Percentiles rank a stretch among this genome's conserved stretches.
Conservation (phyloP, 805 yeast species). For the Ogataea methylovora region DNA sequence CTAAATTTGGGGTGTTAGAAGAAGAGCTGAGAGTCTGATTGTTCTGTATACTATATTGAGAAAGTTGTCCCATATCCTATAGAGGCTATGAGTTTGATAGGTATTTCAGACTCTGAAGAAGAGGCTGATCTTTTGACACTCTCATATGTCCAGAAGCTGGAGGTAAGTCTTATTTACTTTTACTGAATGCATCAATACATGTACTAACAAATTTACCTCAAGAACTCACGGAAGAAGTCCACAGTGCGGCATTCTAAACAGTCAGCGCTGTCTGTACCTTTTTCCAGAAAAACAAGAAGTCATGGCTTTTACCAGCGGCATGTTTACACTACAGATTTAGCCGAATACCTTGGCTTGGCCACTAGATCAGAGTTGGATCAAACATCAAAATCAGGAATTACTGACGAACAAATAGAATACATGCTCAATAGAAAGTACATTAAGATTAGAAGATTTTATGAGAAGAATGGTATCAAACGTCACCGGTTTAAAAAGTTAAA, state of each 20-base stretch:
- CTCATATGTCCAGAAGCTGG: neutral
- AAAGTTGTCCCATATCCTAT: too few relatives aligned
- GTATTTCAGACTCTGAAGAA: constrained; percentile 6
- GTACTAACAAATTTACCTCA: too few relatives aligned
- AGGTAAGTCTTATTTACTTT: neutral
- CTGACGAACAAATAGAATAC: constrained; percentile 19
- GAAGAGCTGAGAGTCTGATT: too few relatives aligned
- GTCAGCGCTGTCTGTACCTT: neutral
- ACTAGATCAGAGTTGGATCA: constrained; percentile 17
- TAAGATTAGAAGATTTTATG: constrained; percentile 19
- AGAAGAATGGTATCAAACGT: constrained; percentile 13
- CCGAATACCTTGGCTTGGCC: constrained; percentile 22
- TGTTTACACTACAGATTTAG: constrained; percentile 26
- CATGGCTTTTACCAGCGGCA: constrained; percentile 25
- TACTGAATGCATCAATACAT: neutral
- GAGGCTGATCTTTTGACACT: constrained; percentile 1
- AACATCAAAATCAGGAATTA: constrained; percentile 9
- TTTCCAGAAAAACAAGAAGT: constrained; percentile 9
- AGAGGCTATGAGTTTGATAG: too few relatives aligned
- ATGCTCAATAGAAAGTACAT: constrained; percentile 22
- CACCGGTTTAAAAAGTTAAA: constrained; percentile 23
- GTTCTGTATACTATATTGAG: too few relatives aligned
- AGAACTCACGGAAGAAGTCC: too few relatives aligned
- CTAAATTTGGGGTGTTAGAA: too few relatives aligned
- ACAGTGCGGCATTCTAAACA: too few relatives aligned